Conservation (phyloP, 331 rosid genomes). For the Ulmus americana region DNA sequence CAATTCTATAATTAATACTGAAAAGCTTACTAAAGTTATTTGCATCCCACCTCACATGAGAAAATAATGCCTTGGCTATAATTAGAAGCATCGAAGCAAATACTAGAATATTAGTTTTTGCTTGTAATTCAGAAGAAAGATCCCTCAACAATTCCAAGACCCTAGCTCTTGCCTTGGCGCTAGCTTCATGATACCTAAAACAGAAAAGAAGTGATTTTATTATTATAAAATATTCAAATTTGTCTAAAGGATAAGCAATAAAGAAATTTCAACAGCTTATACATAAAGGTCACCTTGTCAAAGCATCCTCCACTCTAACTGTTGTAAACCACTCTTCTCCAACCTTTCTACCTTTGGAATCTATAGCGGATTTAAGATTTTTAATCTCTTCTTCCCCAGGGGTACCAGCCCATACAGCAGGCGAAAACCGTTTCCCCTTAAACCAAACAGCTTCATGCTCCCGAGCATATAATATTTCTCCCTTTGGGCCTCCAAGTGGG, state of each 20-base stretch:
- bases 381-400: conserved; percentile 86
- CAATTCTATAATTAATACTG: background rate
- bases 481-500: conserved; percentile 84
- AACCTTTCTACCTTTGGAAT: conserved; percentile 87
- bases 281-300: conserved; percentile 49
- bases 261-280: background rate
- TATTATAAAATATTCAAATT: background rate
- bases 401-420: conserved; percentile 65
- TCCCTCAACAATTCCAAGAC: conserved; percentile 75
- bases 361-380: conserved; percentile 77
- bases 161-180: conserved; percentile 58
- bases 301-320: conserved; percentile 69
- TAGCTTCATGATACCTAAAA: conserved; percentile 75
- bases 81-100: conserved; percentile 84
- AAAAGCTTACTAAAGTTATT: conserved; percentile 26
- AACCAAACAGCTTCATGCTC: conserved; percentile 97
- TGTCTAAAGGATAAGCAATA: conserved; percentile 1
- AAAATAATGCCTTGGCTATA: conserved; percentile 81
- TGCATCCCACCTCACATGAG: conserved; percentile 79
- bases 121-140: conserved; percentile 75
- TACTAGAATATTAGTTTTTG: conserved; percentile 65
- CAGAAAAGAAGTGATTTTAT: conserved; percentile 14
- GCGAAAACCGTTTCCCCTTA: conserved; percentile 76
- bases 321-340: conserved; percentile 97
- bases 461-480: conserved; percentile 76